Conservation (phyloP, 2,329 filamentous ascomycete species). For the Rhexocercosporidium sp. region DNA sequence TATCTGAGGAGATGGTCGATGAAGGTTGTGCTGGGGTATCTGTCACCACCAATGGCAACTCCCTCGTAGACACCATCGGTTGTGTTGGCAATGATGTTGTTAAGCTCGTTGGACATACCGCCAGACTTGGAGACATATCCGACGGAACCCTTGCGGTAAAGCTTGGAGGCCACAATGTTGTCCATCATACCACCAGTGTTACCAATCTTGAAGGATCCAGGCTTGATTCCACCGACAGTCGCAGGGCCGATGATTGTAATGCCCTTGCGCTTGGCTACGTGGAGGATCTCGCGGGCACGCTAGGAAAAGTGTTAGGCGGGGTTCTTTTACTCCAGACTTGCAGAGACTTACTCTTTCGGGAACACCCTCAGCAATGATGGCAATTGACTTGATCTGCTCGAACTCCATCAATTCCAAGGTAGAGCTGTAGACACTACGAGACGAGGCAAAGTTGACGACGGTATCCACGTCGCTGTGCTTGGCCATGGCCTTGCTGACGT, state of each 20-base stretch:
- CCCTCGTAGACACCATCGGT: conserved; percentile 99
- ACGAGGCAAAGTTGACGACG: conserved; percentile 99
- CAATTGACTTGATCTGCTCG: conserved; percentile 97
- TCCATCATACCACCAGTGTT: conserved; percentile 99
- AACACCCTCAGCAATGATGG: conserved; percentile 99
- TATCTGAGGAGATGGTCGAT: conserved; percentile 98
- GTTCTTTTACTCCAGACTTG: background rate
- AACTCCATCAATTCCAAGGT: conserved; percentile 98
- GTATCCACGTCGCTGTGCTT: conserved; percentile 98
- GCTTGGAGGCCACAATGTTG: conserved; percentile 99
- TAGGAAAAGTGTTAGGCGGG: conserved; percentile 47
- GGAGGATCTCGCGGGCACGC: conserved; percentile 97
- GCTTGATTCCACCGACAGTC: conserved; percentile 99
- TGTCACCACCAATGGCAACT: conserved; percentile 98
- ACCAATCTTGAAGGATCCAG: conserved; percentile 98
- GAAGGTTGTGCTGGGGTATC: conserved; percentile 98
- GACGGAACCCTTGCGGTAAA: conserved; percentile 98
- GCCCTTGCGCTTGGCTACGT: conserved; percentile 97
- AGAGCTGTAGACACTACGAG: conserved; percentile 96
- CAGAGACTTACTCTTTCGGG: conserved; percentile 85
- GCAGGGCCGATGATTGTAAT: conserved; percentile 98
- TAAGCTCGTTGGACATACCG: conserved; percentile 99
- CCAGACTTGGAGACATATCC: conserved; percentile 99
- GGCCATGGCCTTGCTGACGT: conserved; percentile 86
- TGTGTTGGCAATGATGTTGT: conserved; percentile 97